These are phyloP conservation scores for Ampelomyces quisqualis DNA, from an alignment of 2,329 filamentous ascomycete genomes.

Conservation along the genomic window DNA sequence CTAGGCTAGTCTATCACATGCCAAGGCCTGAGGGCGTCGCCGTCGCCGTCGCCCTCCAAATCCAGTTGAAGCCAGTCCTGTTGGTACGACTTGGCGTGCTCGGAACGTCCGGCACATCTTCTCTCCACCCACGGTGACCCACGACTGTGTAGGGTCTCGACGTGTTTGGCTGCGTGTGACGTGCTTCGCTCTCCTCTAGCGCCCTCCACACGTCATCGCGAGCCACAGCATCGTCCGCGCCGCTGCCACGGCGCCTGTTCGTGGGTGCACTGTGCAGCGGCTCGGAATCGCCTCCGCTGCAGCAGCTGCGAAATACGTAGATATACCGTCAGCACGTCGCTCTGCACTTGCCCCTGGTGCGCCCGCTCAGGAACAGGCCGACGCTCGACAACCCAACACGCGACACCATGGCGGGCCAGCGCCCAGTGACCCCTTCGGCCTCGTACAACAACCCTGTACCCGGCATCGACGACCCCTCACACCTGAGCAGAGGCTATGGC, in stretches of 20 bases:
- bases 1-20: too few species aligned
- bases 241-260: slow-evolving; percentile 9
- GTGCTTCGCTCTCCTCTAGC: slow-evolving; percentile 10
- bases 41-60: too few species aligned
- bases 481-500: slow-evolving; percentile 41
- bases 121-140: too few species aligned
- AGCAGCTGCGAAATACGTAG: slow-evolving; percentile 6
- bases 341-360: slow-evolving; percentile 4
- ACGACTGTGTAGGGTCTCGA: slow-evolving; percentile 20
- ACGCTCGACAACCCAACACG: background rate
- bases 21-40: too few species aligned
- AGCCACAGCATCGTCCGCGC: slow-evolving; percentile 15
- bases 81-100: slow-evolving; percentile 1
- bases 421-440: slow-evolving; percentile 29
- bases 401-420: slow-evolving; percentile 31
- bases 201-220: slow-evolving; percentile 21
- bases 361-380: slow-evolving; percentile 6
- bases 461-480: slow-evolving; percentile 38
- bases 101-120: slow-evolving; percentile 23
- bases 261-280: slow-evolving; percentile 9
- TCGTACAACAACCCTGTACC: slow-evolving; percentile 45
- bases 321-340: slow-evolving; percentile 11
- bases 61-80: slow-evolving; percentile 19
- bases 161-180: slow-evolving; percentile 15
- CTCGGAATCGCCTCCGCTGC: slow-evolving; percentile 4